phyloP scores from a whole-genome alignment of 495 filamentous ascomycete genomes.

The Emericellopsis terricola region DNA sequence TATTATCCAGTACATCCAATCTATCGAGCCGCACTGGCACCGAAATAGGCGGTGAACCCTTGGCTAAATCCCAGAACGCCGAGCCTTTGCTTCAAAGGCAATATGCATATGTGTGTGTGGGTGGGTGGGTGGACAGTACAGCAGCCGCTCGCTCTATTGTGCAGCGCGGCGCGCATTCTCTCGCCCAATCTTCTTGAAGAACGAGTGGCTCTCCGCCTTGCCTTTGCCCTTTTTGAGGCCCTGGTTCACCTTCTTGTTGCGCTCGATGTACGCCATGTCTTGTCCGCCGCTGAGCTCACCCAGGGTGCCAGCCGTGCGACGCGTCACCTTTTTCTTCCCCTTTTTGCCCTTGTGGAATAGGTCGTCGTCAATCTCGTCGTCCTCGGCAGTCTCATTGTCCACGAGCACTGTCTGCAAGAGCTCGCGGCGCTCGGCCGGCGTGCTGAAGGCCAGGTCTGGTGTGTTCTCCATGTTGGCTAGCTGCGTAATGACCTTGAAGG shows the following conservation, averaged over 20 bases:
- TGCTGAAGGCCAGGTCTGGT: constrained; percentile 61
- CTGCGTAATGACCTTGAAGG: constrained; percentile 98
- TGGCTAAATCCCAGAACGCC: too few species aligned
- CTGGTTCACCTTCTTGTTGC: constrained; percentile 60
- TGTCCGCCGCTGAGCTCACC: constrained; percentile 76
- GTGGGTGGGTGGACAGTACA: too few species aligned
- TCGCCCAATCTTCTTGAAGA: constrained; percentile 68
- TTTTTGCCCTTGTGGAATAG: constrained; percentile 41
- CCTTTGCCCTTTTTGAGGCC: constrained; percentile 49
- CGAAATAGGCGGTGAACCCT: too few species aligned
- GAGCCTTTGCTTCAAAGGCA: too few species aligned
- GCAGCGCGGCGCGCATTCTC: constrained; percentile 28
- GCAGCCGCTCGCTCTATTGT: background rate
- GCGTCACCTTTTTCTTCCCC: constrained; percentile 38
- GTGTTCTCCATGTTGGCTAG: constrained; percentile 78
- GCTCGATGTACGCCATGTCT: constrained; percentile 92
- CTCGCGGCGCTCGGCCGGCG: constrained; percentile 68
- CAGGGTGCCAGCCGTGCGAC: constrained; percentile 67
- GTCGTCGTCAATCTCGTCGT: constrained; percentile 64
- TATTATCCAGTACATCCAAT: too few species aligned
- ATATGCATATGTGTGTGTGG: too few species aligned
- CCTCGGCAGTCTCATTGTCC: constrained; percentile 63
- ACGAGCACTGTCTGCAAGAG: constrained; percentile 83
- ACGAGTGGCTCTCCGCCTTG: constrained; percentile 28
- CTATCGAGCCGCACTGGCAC: too few species aligned